A percentile compares a stretch with the other conserved stretches of the same genome.
Conservation (phyloP, 768 basidiomycete genomes). For the Crucibulum laeve region DNA sequence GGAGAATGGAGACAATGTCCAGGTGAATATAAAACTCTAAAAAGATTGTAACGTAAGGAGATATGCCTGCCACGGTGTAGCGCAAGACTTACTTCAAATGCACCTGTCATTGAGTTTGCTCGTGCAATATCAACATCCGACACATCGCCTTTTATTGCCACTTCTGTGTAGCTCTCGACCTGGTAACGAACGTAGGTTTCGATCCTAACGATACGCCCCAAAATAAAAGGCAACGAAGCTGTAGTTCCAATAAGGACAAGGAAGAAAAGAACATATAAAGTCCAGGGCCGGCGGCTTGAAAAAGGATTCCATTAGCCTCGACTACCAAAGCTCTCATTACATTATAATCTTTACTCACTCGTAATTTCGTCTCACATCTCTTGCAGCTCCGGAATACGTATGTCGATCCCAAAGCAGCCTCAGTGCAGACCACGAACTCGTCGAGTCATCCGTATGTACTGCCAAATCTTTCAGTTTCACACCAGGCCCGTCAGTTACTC, state of each 20-base stretch:
- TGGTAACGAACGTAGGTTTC: constrained; percentile 26
- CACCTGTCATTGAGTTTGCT: constrained; percentile 17
- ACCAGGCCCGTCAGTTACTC: constrained; percentile 20
- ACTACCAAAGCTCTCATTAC: not conserved
- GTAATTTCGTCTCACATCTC: constrained; percentile 23
- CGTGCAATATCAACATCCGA: constrained; percentile 27
- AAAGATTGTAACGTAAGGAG: not conserved
- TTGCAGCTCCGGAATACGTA: constrained; percentile 26
- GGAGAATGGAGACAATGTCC: constrained; percentile 35
- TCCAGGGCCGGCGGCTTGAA: constrained; percentile 31
- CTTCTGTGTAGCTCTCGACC: constrained; percentile 24
- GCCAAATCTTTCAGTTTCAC: constrained; percentile 32
- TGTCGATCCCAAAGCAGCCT: constrained; percentile 29
- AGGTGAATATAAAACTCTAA: constrained; percentile 29
- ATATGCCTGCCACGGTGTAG: not conserved
- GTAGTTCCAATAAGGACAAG: constrained; percentile 21
- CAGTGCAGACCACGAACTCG: constrained; percentile 23
- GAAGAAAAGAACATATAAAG: constrained; percentile 30
- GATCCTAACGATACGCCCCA: constrained; percentile 33
- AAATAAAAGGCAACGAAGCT: constrained; percentile 27
- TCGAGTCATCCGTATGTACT: constrained; percentile 22
- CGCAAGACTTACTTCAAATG: constrained; percentile 21
- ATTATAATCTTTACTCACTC: constrained; percentile 25
- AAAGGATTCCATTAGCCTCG: not conserved
- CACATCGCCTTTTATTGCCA: constrained; percentile 27